phyloP scores from a whole-genome alignment of 805 yeast genomes.

The Kurtzmaniella fragi region DNA sequence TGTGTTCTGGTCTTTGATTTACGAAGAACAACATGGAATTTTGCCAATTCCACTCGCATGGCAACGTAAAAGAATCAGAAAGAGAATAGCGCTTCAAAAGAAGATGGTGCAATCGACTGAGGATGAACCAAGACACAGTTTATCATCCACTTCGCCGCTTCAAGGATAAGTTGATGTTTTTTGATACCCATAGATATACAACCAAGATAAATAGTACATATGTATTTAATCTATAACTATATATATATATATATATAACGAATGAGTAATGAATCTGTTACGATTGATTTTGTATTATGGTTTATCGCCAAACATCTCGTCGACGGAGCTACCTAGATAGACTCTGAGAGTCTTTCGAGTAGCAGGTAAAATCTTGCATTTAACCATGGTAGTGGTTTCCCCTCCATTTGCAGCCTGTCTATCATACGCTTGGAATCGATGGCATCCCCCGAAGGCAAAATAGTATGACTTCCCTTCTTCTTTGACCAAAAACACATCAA shows the following conservation, averaged over 20 bases:
- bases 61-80: conserved; percentile 33
- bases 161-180: background rate
- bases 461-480: conserved; percentile 58
- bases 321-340: conserved; percentile 69
- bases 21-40: conserved; percentile 34
- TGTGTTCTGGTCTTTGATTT: conserved; percentile 25
- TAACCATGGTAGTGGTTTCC: conserved; percentile 42
- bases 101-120: background rate
- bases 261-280: background rate
- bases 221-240: too few relatives aligned
- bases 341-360: conserved; percentile 62
- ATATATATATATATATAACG: background rate
- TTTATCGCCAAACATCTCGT: conserved; percentile 38
- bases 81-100: conserved; percentile 10
- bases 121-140: conserved; percentile 1
- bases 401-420: conserved; percentile 33
- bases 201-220: too few relatives aligned
- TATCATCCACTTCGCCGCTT: conserved; percentile 1
- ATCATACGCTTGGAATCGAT: conserved; percentile 83
- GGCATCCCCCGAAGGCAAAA: conserved; percentile 91
- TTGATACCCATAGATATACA: too few relatives aligned
- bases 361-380: conserved; percentile 69
- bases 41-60: conserved; percentile 37
- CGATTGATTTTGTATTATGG: too few relatives aligned
- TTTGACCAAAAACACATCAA: conserved; percentile 68